Evolutionary conservation across 371 early-diverging fungal species (phyloP).

Genomic region (Dichotomocladium elegans): DNA sequence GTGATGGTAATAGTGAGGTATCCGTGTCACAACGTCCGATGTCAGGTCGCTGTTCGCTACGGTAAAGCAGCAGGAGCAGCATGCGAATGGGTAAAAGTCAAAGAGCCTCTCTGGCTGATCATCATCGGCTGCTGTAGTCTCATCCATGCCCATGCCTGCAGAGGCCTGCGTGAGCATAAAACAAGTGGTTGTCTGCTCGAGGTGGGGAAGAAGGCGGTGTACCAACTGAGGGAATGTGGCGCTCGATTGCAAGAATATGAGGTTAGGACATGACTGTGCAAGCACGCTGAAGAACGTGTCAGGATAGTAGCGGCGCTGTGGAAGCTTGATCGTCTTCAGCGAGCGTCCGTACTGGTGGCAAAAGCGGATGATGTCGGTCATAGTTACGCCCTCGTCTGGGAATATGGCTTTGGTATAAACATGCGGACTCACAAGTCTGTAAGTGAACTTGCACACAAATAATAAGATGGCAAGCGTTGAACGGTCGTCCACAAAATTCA

Average conservation of each 20-base stretch:
- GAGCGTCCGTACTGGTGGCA: constrained; percentile 32
- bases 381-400: constrained; percentile 19
- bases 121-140: background rate
- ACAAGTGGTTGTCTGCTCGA: constrained; percentile 10
- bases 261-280: constrained; percentile 22
- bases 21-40: constrained; percentile 22
- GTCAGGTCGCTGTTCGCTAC: constrained; percentile 7
- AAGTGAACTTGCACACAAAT: constrained; percentile 24
- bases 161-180: constrained; percentile 38
- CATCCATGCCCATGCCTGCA: background rate
- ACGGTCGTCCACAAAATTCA: background rate
- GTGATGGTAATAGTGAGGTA: constrained; percentile 41
- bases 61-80: constrained; percentile 35
- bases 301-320: constrained; percentile 21
- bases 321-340: constrained; percentile 34
- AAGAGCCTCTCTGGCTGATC: background rate
- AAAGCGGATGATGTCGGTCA: constrained; percentile 24
- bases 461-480: constrained; percentile 12
- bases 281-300: constrained; percentile 21
- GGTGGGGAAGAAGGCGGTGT: constrained; percentile 2
- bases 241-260: constrained; percentile 31
- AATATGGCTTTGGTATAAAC: constrained; percentile 40
- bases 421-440: constrained; percentile 25
- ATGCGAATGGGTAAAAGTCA: constrained; percentile 17
- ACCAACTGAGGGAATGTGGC: constrained; percentile 20